A percentile compares a stretch with the other conserved stretches of the same genome.
Evolutionary conservation across 2,329 filamentous ascomycete species (phyloP).

Genomic region (Aspergillus tamarii): DNA sequence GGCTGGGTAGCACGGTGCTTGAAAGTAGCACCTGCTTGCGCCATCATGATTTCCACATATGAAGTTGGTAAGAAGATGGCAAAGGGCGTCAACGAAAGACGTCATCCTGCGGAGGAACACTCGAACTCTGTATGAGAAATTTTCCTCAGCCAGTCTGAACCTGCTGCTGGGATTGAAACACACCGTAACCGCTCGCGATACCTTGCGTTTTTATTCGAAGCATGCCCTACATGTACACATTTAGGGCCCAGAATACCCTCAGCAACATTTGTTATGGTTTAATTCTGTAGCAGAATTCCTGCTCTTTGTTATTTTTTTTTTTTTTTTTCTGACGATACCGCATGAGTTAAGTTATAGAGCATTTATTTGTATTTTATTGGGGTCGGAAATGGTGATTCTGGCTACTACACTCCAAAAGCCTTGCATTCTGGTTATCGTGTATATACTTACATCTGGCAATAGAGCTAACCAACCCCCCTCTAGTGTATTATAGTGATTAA

Average conservation of each 20-base stretch:
- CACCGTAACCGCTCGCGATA: not conserved
- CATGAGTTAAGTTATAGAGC: conserved; percentile 19
- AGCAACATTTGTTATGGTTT: not conserved
- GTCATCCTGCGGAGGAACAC: conserved; percentile 31
- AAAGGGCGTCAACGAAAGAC: conserved; percentile 69
- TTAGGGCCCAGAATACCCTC: not conserved
- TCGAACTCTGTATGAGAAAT: conserved; percentile 22
- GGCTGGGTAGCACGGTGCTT: conserved; percentile 90
- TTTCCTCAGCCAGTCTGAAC: not conserved
- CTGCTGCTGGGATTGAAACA: not conserved
- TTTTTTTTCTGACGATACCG: conserved; percentile 13
- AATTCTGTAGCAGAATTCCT: not conserved
- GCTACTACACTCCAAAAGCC: conserved; percentile 14
- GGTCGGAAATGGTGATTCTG: conserved; percentile 7
- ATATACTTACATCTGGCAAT: conserved; percentile 10
- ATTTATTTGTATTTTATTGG: conserved; percentile 6
- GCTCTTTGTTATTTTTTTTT: conserved; percentile 2
- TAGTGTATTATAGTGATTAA: not conserved
- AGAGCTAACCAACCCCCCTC: not conserved
- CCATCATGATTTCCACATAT: conserved; percentile 99
- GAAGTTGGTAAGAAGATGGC: conserved; percentile 93
- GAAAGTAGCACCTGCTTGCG: conserved; percentile 94
- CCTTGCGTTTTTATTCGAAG: not conserved
- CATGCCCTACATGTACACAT: not conserved
- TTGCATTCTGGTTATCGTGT: conserved; percentile 14